phyloP scores from a whole-genome alignment of 1,284 basidiomycete genomes.

The Pseudozyma tsukubaensis region DNA sequence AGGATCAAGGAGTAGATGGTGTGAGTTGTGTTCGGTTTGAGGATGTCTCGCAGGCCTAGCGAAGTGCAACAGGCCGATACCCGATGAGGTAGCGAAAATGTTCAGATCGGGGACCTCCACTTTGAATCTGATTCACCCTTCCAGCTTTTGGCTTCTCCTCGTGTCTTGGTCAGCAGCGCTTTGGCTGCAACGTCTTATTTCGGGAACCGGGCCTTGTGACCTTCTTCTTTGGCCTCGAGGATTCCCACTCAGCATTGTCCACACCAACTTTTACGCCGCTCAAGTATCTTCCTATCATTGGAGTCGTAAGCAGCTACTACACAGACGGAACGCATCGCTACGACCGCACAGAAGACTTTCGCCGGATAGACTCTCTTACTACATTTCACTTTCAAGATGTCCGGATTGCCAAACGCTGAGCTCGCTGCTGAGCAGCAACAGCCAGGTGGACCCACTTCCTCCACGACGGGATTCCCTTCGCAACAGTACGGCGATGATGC shows the following conservation, averaged over 20 bases:
- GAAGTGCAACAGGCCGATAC: background rate
- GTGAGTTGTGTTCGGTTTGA: no score
- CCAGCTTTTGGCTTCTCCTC: background rate
- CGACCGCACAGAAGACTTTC: background rate
- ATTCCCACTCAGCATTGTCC: no score
- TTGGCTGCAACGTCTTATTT: background rate
- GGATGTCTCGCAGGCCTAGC: no score
- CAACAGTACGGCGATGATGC: slow-evolving; percentile 4
- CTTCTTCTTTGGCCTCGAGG: no score
- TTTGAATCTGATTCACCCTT: background rate
- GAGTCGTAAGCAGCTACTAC: no score
- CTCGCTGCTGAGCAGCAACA: slow-evolving; percentile 40
- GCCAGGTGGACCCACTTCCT: slow-evolving; percentile 24
- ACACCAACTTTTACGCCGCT: no score
- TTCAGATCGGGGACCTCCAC: slow-evolving; percentile 7
- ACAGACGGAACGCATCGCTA: background rate
- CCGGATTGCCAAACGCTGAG: slow-evolving; percentile 36
- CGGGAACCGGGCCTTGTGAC: background rate
- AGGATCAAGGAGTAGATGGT: background rate
- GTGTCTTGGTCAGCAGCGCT: slow-evolving; percentile 13
- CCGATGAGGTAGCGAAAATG: background rate
- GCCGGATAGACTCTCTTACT: background rate
- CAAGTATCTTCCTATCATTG: no score
- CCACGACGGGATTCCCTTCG: background rate
- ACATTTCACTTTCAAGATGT: slow-evolving; percentile 17